Evolutionary conservation across 805 yeast species (phyloP).

Genomic region (Candida jianshihensis): DNA sequence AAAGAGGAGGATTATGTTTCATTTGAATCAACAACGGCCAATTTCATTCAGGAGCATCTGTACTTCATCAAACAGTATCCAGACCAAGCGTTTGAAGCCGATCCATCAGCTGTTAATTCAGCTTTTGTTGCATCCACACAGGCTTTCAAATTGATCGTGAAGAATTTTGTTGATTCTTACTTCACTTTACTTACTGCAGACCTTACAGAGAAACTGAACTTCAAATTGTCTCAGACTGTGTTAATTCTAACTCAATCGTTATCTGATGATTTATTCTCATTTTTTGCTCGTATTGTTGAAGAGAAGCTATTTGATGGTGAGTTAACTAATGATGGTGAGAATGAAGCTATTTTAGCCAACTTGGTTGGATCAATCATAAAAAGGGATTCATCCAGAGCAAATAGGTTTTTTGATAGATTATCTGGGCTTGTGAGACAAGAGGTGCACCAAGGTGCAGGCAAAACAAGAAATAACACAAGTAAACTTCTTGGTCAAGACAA

Average conservation of each 20-base stretch:
- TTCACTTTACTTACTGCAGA: constrained; percentile 56
- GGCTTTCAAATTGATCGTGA: constrained; percentile 55
- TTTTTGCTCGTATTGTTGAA: constrained; percentile 32
- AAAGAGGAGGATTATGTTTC: constrained; percentile 31
- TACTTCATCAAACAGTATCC: constrained; percentile 35
- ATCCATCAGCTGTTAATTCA: constrained; percentile 36
- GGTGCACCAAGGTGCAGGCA: constrained; percentile 75
- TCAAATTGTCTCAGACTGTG: constrained; percentile 37
- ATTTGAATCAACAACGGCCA: constrained; percentile 34
- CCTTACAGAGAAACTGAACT: constrained; percentile 27
- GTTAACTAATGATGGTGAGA: constrained; percentile 49
- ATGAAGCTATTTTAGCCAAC: constrained; percentile 61
- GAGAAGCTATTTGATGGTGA: constrained; percentile 44
- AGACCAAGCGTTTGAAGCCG: constrained; percentile 30
- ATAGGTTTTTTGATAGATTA: constrained; percentile 20
- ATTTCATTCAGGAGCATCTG: constrained; percentile 62
- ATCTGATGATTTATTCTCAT: constrained; percentile 46
- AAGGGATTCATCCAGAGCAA: constrained; percentile 33
- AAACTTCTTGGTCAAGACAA: constrained; percentile 76
- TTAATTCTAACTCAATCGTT: constrained; percentile 49
- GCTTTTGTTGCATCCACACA: constrained; percentile 72
- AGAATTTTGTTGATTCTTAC: constrained; percentile 48
- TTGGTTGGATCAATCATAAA: constrained; percentile 67
- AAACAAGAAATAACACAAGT: constrained; percentile 49
- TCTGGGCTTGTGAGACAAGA: constrained; percentile 53